These are phyloP conservation scores for Colletotrichum cereale DNA, from an alignment of 2,329 filamentous ascomycete genomes.

Conservation along the genomic window DNA sequence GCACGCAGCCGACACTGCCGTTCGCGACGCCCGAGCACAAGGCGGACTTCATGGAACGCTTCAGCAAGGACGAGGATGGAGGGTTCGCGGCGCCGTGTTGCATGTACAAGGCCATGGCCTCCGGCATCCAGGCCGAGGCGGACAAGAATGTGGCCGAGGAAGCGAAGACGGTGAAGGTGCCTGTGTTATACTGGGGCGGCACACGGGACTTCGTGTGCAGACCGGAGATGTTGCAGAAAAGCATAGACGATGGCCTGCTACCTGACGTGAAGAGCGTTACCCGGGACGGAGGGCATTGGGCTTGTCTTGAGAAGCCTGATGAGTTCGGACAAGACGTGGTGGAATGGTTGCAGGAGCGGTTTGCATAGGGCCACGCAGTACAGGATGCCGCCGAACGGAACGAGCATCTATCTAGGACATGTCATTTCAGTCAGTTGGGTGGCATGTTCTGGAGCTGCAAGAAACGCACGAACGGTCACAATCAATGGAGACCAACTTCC, in stretches of 20 bases:
- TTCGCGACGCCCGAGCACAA: constrained; percentile 46
- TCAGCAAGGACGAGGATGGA: constrained; percentile 42
- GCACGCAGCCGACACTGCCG: constrained; percentile 42
- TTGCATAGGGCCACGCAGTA: not conserved
- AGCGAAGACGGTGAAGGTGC: constrained; percentile 43
- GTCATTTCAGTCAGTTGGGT: not conserved
- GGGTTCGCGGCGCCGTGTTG: constrained; percentile 47
- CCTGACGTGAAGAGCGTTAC: constrained; percentile 43
- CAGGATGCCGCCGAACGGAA: too few relatives aligned
- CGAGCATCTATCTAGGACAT: not conserved
- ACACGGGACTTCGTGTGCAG: constrained; percentile 46
- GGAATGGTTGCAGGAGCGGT: constrained; percentile 41
- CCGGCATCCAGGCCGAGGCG: constrained; percentile 42
- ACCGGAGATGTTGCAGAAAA: constrained; percentile 40
- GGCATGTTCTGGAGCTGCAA: not conserved
- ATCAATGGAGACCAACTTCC: not conserved
- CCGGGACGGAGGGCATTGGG: constrained; percentile 48
- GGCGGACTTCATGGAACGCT: constrained; percentile 45
- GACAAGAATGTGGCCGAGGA: constrained; percentile 42
- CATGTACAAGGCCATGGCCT: constrained; percentile 46
- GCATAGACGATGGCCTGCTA: constrained; percentile 43
- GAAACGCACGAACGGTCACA: not conserved
- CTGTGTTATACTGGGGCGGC: constrained; percentile 46
- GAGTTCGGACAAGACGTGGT: constrained; percentile 44
- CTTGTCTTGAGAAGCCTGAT: constrained; percentile 46